phyloP scores from a whole-genome alignment of 768 basidiomycete genomes.

The Favolaschia claudopus region DNA sequence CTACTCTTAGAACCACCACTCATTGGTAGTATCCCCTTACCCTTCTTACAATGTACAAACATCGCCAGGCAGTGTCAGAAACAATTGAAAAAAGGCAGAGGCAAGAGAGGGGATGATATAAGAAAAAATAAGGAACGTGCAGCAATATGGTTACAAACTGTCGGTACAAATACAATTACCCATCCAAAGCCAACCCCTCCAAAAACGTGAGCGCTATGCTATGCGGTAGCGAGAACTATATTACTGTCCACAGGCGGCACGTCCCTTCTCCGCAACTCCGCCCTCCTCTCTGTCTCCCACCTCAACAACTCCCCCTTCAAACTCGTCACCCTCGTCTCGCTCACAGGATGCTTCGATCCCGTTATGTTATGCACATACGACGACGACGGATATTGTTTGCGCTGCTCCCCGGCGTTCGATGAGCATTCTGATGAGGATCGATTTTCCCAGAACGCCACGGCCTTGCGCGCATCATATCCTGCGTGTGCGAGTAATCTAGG shows the following conservation, averaged over 20 bases:
- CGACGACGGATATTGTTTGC: conserved; percentile 26
- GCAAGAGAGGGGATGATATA: conserved; percentile 20
- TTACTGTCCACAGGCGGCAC: conserved; percentile 8
- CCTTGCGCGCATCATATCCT: conserved; percentile 86
- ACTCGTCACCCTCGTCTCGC: conserved; percentile 65
- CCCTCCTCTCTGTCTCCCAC: conserved; percentile 68
- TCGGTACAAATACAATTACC: conserved; percentile 16
- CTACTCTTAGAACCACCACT: too few species aligned
- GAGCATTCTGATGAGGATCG: conserved; percentile 59
- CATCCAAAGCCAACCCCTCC: too few species aligned
- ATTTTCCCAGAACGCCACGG: conserved; percentile 85
- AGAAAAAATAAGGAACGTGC: conserved; percentile 16
- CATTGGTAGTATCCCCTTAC: background rate
- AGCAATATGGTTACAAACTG: conserved; percentile 19
- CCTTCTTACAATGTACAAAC: too few species aligned
- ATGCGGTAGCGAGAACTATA: conserved; percentile 13
- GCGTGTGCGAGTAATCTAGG: conserved; percentile 88
- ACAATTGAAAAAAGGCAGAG: background rate
- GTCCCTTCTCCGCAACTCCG: conserved; percentile 25
- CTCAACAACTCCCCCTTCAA: conserved; percentile 72
- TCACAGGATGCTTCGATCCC: conserved; percentile 73
- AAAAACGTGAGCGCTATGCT: too few species aligned
- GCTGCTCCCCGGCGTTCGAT: conserved; percentile 30
- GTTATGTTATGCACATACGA: conserved; percentile 53
- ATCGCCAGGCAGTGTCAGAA: too few species aligned